These are phyloP conservation scores for Monosporozyma siamensis DNA, from an alignment of 805 yeast species.

Conservation along the genomic window DNA sequence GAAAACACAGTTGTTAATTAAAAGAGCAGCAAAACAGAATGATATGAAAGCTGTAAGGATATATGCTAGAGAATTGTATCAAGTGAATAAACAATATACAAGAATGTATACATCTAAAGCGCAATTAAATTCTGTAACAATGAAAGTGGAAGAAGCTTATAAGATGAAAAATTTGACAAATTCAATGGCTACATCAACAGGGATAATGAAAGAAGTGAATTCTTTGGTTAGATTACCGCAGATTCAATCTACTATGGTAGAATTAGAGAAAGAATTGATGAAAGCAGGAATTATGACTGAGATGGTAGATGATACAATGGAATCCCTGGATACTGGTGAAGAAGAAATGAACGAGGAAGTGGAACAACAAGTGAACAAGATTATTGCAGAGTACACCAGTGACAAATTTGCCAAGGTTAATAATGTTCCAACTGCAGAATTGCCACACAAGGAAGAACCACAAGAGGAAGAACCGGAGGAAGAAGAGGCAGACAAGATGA, in stretches of 20 bases:
- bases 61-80: constrained; percentile 75
- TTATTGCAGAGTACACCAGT: constrained; percentile 39
- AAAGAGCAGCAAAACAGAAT: constrained; percentile 62
- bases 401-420: constrained; percentile 35
- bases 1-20: constrained; percentile 72
- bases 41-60: constrained; percentile 67
- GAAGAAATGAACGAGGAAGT: constrained; percentile 56
- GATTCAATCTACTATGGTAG: constrained; percentile 72
- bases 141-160: constrained; percentile 89
- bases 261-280: constrained; percentile 76
- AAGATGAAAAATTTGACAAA: constrained; percentile 75
- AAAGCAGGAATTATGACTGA: constrained; percentile 83
- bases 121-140: constrained; percentile 70
- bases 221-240: constrained; percentile 70
- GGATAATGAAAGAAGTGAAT: constrained; percentile 83
- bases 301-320: constrained; percentile 89
- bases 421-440: constrained; percentile 28
- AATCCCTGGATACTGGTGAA: constrained; percentile 40
- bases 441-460: constrained; percentile 10
- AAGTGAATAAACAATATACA: constrained; percentile 61
- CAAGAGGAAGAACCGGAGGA: constrained; percentile 30
- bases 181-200: constrained; percentile 68
- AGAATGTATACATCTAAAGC: constrained; percentile 75
- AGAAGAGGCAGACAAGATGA: constrained; percentile 63
- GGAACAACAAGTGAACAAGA: constrained; percentile 62